Conservation (phyloP, 768 basidiomycete genomes). For the Pulveroboletus sp. region DNA sequence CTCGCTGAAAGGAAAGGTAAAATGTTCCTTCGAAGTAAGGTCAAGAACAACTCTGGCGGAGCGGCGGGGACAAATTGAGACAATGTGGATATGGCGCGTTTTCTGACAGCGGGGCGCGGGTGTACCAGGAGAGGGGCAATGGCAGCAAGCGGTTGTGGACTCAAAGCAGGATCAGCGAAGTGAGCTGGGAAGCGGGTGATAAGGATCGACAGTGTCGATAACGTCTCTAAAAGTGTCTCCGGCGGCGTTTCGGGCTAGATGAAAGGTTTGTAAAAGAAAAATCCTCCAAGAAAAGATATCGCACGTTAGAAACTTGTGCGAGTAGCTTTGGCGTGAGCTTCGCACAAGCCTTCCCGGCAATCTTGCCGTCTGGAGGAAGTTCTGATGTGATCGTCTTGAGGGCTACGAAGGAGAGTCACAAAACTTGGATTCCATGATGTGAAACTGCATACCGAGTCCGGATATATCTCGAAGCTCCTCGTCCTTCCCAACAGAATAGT, state of each 20-base stretch:
- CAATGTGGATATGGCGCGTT: constrained; percentile 83
- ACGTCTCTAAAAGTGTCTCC: constrained; percentile 77
- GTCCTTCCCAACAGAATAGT: constrained; percentile 80
- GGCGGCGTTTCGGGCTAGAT: constrained; percentile 62
- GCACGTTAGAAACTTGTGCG: constrained; percentile 70
- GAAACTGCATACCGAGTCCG: constrained; percentile 66
- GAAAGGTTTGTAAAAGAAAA: constrained; percentile 6
- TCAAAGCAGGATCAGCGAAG: constrained; percentile 49
- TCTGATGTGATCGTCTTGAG: constrained; percentile 94
- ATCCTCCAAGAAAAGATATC: constrained; percentile 10
- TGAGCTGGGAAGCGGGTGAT: constrained; percentile 79
- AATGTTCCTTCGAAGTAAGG: constrained; percentile 57
- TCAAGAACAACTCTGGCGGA: constrained; percentile 54
- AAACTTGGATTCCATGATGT: no score
- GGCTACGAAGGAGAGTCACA: constrained; percentile 57
- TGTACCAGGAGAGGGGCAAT: constrained; percentile 73
- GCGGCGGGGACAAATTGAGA: constrained; percentile 81
- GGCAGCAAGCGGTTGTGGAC: constrained; percentile 58
- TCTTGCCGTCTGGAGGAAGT: constrained; percentile 75
- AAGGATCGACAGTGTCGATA: constrained; percentile 84
- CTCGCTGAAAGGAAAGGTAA: constrained; percentile 52
- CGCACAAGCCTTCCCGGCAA: constrained; percentile 73
- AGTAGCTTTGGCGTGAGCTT: constrained; percentile 84
- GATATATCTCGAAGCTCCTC: constrained; percentile 95
- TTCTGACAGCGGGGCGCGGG: constrained; percentile 80